phyloP scores from a whole-genome alignment of 176 grass and related monocot genomes.

The Cenchrus purpureus region DNA sequence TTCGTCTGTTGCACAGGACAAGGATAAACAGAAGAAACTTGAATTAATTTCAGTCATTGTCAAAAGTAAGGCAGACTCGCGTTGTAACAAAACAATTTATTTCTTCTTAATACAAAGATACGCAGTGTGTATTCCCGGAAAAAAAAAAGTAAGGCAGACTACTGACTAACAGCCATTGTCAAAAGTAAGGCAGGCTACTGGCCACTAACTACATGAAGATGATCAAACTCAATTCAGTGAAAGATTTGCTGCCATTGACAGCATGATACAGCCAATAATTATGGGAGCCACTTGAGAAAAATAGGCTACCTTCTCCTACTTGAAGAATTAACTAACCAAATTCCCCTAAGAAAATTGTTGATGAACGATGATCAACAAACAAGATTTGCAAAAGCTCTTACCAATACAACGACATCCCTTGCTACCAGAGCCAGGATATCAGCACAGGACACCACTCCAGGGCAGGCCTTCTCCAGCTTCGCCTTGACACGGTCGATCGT shows the following conservation, averaged over 20 bases:
- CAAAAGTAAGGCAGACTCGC: not conserved
- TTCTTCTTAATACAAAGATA: too few relatives aligned
- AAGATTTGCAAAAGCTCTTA: slow-evolving; percentile 27
- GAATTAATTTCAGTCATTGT: not conserved
- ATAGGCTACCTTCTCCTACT: slow-evolving; percentile 9
- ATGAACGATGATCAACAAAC: not conserved
- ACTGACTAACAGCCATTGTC: not conserved
- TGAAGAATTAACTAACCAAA: not conserved
- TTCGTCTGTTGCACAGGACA: slow-evolving; percentile 56
- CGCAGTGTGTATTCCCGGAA: too few relatives aligned
- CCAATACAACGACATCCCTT: slow-evolving; percentile 84
- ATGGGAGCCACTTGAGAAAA: not conserved
- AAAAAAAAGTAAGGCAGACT: too few relatives aligned
- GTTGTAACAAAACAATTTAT: too few relatives aligned
- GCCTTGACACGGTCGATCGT: slow-evolving; percentile 74
- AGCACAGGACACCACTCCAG: slow-evolving; percentile 83
- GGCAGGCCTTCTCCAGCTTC: slow-evolving; percentile 77
- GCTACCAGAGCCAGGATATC: slow-evolving; percentile 80
- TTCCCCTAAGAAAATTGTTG: not conserved
- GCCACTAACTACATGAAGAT: not conserved
- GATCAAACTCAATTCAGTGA: not conserved
- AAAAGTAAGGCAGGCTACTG: slow-evolving; percentile 3
- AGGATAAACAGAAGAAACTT: not conserved
- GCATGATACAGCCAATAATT: not conserved
- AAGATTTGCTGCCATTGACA: not conserved